Evolutionary conservation across 805 yeast species (phyloP), one percentile per base, ranked within the genome.

Genomic region (Candida caryicola): DNA sequence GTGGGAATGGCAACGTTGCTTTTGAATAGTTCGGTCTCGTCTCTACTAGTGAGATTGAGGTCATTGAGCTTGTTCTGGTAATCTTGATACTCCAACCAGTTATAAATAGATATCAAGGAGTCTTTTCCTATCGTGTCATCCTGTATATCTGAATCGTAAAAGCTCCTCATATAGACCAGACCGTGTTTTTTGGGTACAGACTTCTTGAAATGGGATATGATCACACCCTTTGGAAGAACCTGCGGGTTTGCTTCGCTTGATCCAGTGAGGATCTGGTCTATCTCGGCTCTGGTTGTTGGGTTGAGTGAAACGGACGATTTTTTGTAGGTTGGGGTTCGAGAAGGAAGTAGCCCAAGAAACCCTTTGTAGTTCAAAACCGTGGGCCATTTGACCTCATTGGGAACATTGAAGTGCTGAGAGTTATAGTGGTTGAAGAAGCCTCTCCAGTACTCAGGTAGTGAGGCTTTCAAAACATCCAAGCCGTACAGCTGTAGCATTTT

Each of bases 291-390:
- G 1, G 42, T 27, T 4, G 44, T 25, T 5, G 39, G 44, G 17
- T 37, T 44, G 10, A 65, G 23, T 3, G 44, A 45, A 4, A 60
- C 32, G 1, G 64, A 54, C 8, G 71, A 64, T 31, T 50, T 57
- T 33, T 62, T 64, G 42, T 47, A 58, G 16, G 49, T 39, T n/a
- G 41, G 39, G 4, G 37, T 34, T 13, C 34, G 33, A 13, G 34
- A 14, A 3, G 57, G 55, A 5, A 64, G 38, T 31, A 63, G 46
- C 2, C 67, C 69, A 19, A 68, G 47, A 28, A 66, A 57, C 4
- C 74, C 74, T 27, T 46, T 48, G 41, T 58, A 57, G 44, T 66
- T 67, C 28, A 65, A 39, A 33, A 47, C 37, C 33, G 64, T 62
- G 21, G 66, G 62, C 74, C 74, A 69, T 13, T 37, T 39, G n/a